A percentile compares a stretch with the other conserved stretches of the same genome.
These are phyloP conservation scores for Tremellales sp. DNA, from an alignment of 1,284 basidiomycete genomes.

Conservation along the genomic window DNA sequence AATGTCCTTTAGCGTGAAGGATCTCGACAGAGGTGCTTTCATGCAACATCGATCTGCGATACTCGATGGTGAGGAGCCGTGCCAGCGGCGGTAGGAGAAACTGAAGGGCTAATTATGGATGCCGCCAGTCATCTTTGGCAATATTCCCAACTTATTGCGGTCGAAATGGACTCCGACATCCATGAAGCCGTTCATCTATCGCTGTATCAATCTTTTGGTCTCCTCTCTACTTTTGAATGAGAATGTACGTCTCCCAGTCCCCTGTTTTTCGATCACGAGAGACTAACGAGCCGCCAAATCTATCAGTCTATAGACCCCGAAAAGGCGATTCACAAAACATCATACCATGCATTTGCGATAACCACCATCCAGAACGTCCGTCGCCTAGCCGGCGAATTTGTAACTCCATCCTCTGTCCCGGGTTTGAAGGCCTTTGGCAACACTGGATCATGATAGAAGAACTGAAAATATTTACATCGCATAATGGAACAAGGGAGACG, in stretches of 20 bases:
- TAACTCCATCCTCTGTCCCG: conserved; percentile 26
- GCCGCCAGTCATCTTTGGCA: conserved; percentile 22
- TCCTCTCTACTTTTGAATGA: conserved; percentile 31
- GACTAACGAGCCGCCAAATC: neutral
- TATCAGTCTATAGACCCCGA: conserved; percentile 19
- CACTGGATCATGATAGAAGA: no score
- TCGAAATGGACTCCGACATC: conserved; percentile 18
- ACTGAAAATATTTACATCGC: no score
- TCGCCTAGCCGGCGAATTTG: conserved; percentile 21
- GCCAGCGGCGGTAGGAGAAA: no score
- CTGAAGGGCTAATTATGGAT: neutral
- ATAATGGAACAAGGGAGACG: no score
- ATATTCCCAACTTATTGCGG: conserved; percentile 22
- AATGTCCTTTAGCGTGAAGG: conserved; percentile 6
- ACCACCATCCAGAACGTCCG: conserved; percentile 19
- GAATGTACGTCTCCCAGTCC: conserved; percentile 19
- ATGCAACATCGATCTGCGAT: conserved; percentile 21
- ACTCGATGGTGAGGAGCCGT: conserved; percentile 20
- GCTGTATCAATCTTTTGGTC: conserved; percentile 40
- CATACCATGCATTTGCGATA: conserved; percentile 29
- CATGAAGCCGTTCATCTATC: conserved; percentile 40
- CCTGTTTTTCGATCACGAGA: neutral
- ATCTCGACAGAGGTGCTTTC: conserved; percentile 22
- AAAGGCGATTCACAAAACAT: conserved; percentile 29
- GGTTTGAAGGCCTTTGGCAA: conserved; percentile 28